Conservation (phyloP, 2,329 filamentous ascomycete species). For the Clarireedia monteithiana region DNA sequence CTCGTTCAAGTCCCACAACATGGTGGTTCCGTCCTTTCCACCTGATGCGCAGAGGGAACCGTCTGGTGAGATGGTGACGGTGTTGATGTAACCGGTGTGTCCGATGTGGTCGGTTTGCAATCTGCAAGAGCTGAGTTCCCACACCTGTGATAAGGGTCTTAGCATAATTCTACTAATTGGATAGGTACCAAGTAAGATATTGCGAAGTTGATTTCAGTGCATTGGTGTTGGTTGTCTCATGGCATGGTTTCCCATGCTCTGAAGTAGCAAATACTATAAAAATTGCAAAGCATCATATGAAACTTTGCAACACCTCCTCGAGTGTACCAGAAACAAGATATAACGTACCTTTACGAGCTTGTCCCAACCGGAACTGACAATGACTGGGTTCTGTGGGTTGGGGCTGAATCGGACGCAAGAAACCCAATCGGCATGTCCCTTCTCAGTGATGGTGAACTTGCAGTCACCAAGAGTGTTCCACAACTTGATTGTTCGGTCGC, state of each 20-base stretch:
- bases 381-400: constrained; percentile 99
- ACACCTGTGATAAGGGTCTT: constrained; percentile 57
- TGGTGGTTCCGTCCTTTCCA: constrained; percentile 99
- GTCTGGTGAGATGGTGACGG: constrained; percentile 99
- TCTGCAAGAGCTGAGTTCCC: constrained; percentile 98
- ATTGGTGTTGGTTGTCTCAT: constrained; percentile 98
- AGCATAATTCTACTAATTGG: constrained; percentile 1
- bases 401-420: constrained; percentile 99
- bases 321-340: constrained; percentile 16
- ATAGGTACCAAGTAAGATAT: constrained; percentile 12
- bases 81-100: constrained; percentile 99
- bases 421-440: constrained; percentile 99
- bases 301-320: constrained; percentile 29
- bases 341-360: constrained; percentile 97
- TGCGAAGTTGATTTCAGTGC: constrained; percentile 55
- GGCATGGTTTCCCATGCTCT: constrained; percentile 75
- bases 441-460: constrained; percentile 99
- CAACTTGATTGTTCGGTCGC: constrained; percentile 98
- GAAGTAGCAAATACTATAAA: constrained; percentile 99
- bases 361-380: constrained; percentile 97
- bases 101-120: constrained; percentile 99
- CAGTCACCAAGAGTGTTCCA: constrained; percentile 99
- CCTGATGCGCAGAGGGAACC: constrained; percentile 98
- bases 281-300: constrained; percentile 85
- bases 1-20: constrained; percentile 99